These are phyloP conservation scores for Asparagopsis taxiformis DNA, from an alignment of 31 red algal genomes.

Conservation along the genomic window DNA sequence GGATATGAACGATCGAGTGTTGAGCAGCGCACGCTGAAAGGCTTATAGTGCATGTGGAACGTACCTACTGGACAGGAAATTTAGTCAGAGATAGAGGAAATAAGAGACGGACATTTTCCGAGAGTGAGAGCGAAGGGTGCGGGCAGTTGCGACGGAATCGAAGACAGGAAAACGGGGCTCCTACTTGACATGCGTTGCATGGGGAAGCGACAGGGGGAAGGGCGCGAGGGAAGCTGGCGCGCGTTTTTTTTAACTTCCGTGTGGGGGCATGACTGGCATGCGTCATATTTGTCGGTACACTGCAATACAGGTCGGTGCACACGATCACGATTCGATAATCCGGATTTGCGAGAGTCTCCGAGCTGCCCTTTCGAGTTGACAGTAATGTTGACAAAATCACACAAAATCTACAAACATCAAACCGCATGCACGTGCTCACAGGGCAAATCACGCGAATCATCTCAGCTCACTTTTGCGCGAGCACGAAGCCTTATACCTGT, in stretches of 20 bases:
- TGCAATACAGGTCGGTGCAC: not conserved
- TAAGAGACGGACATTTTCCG: not conserved
- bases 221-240: slow-evolving; percentile 4
- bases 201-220: not conserved
- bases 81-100: not conserved
- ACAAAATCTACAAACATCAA: no score
- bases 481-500: no score
- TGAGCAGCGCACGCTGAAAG: no score
- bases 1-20: no score
- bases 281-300: not conserved
- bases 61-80: not conserved
- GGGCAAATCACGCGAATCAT: no score
- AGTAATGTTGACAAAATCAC: no score
- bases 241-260: not conserved
- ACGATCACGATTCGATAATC: not conserved
- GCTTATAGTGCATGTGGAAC: not conserved
- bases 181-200: no score
- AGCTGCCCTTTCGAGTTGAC: not conserved
- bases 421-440: no score
- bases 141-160: no score
- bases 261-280: not conserved
- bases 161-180: no score
- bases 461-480: no score
- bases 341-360: not conserved
- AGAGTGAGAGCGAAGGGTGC: not conserved